Base-by-base conservation (phyloP, 352 stramenopile genomes). In the Pythium monospermum region DNA sequence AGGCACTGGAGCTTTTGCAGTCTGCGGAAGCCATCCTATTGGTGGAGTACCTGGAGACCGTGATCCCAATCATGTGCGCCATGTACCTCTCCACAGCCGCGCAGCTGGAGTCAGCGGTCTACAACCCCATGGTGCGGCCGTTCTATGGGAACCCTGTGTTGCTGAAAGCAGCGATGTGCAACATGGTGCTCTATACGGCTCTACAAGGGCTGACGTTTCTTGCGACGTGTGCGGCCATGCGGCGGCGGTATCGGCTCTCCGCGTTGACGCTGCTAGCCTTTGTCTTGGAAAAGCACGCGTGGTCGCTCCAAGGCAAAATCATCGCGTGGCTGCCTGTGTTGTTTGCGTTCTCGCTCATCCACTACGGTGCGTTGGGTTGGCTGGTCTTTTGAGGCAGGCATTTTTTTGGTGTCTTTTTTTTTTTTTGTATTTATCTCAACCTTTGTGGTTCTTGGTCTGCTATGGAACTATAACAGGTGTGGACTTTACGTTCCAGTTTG, bases 361-460 rank as follows among this genome's bases (percentile, higher is more conserved):
- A 61, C n/a, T 66, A 61, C 27, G 51, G 58, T 56, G 38, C 51
- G 51, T 30, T 27, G n/a, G n/a, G n/a, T n/a, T n/a, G n/a, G n/a
- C n/a, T n/a, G n/a, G n/a, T n/a, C n/a, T n/a, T n/a, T n/a, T n/a
- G n/a, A n/a, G n/a, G n/a, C n/a, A n/a, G n/a, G n/a, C n/a, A n/a
- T n/a, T n/a, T n/a, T n/a, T n/a, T n/a, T n/a, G n/a, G n/a, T n/a
- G n/a, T n/a, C n/a, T n/a, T n/a, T n/a, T n/a, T n/a, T n/a, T n/a
- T n/a, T n/a, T n/a, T n/a, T n/a, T n/a, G n/a, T n/a, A n/a, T n/a
- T n/a, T n/a, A n/a, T n/a, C n/a, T n/a, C n/a, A n/a, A n/a, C n/a
- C n/a, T n/a, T n/a, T n/a, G n/a, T n/a, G n/a, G n/a, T n/a, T n/a
- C n/a, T n/a, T n/a, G n/a, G n/a, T n/a, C n/a, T n/a, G n/a, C n/a